A percentile compares a stretch with the other conserved stretches of the same genome.
These are phyloP conservation scores for Poa pratensis DNA, from an alignment of 176 grass and related monocot genomes.

Conservation along the genomic window DNA sequence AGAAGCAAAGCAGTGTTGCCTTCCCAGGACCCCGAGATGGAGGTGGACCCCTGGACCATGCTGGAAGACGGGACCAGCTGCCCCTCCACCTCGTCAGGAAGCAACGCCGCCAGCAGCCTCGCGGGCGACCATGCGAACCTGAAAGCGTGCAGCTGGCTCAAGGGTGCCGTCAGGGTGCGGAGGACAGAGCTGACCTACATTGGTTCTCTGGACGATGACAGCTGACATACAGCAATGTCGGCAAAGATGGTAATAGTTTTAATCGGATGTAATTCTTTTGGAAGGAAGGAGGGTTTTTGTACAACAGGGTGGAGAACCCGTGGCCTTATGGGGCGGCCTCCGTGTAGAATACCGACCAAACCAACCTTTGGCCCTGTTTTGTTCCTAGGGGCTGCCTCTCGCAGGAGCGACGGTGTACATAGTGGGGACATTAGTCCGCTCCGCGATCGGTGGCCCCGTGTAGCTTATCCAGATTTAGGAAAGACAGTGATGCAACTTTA, in stretches of 20 bases:
- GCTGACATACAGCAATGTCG: constrained; percentile 54
- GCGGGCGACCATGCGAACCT: constrained; percentile 74
- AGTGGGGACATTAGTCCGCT: constrained; percentile 43
- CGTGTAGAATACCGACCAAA: constrained; percentile 32
- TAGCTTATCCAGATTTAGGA: constrained; percentile 41
- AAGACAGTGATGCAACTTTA: not conserved
- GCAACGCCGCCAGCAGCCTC: constrained; percentile 46
- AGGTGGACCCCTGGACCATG: constrained; percentile 89
- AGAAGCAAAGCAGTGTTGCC: constrained; percentile 65
- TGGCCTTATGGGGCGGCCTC: not conserved
- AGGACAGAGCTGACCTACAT: constrained; percentile 92
- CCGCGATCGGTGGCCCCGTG: not conserved
- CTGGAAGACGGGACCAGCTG: constrained; percentile 92
- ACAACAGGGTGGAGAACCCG: constrained; percentile 16
- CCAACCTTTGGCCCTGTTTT: constrained; percentile 30
- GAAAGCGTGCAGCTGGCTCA: constrained; percentile 92
- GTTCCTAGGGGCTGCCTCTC: constrained; percentile 8
- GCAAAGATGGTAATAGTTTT: not conserved
- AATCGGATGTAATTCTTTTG: constrained; percentile 12
- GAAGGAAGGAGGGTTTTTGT: not conserved
- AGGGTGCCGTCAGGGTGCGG: constrained; percentile 91
- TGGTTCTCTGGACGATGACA: constrained; percentile 94
- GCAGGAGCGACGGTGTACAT: constrained; percentile 49
- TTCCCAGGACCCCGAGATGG: constrained; percentile 73
- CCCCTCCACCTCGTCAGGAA: constrained; percentile 50